Percentiles rank a stretch among this genome's conserved stretches.
phyloP scores from a whole-genome alignment of 2,329 filamentous ascomycete genomes.

The Phialophora expanda region DNA sequence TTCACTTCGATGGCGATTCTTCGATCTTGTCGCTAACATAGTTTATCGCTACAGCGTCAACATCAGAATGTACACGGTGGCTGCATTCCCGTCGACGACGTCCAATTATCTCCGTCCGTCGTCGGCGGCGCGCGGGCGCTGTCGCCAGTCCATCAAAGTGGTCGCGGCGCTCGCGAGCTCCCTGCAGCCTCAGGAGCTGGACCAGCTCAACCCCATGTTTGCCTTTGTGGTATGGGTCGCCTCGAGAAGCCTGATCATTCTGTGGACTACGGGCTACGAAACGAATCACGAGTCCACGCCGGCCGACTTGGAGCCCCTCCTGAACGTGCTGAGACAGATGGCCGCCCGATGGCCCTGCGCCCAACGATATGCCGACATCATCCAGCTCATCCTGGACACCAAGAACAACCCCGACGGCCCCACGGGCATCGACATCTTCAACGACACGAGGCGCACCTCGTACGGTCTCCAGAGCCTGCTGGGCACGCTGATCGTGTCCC shows the following conservation, averaged over 20 bases:
- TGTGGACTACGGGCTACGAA: slow-evolving; percentile 25
- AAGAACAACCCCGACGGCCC: slow-evolving; percentile 24
- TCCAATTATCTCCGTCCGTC: slow-evolving; percentile 20
- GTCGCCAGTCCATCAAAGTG: slow-evolving; percentile 17
- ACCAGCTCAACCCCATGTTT: slow-evolving; percentile 22
- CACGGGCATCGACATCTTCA: slow-evolving; percentile 23
- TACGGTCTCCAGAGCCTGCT: slow-evolving; percentile 24
- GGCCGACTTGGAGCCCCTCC: slow-evolving; percentile 20
- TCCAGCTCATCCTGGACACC: slow-evolving; percentile 24
- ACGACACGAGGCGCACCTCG: slow-evolving; percentile 25
- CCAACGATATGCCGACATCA: slow-evolving; percentile 24
- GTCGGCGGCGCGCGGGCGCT: slow-evolving; percentile 18
- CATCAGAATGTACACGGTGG: slow-evolving; percentile 26
- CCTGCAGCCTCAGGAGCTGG: slow-evolving; percentile 14
- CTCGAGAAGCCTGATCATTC: slow-evolving; percentile 25
- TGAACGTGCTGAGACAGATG: slow-evolving; percentile 21
- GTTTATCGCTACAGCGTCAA: slow-evolving; percentile 17
- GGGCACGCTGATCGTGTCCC: slow-evolving; percentile 4
- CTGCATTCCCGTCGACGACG: slow-evolving; percentile 22
- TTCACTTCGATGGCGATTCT: background rate
- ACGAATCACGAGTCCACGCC: slow-evolving; percentile 16
- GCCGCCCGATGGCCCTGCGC: slow-evolving; percentile 20
- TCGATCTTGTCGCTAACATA: background rate
- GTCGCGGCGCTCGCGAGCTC: slow-evolving; percentile 21
- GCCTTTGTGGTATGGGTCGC: slow-evolving; percentile 25